Conservation (phyloP, 2,329 filamentous ascomycete species). For the Pezicula radicicola region DNA sequence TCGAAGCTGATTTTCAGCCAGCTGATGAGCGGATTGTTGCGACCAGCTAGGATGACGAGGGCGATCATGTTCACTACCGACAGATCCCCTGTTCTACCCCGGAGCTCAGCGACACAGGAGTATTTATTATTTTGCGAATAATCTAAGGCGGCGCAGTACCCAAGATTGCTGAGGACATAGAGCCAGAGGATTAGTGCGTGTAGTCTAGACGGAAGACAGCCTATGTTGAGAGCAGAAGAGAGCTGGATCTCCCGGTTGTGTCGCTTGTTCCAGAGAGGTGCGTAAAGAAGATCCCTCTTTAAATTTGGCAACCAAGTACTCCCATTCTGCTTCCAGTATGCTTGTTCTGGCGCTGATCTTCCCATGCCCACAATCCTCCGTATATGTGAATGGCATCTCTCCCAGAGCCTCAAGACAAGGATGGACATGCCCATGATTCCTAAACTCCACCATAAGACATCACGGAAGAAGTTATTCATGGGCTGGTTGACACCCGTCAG, state of each 20-base stretch:
- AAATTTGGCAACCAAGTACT: slow-evolving; percentile 59
- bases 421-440: slow-evolving; percentile 53
- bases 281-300: slow-evolving; percentile 62
- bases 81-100: slow-evolving; percentile 81
- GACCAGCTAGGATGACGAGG: slow-evolving; percentile 80
- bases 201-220: slow-evolving; percentile 63
- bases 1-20: slow-evolving; percentile 89
- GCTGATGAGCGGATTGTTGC: slow-evolving; percentile 88
- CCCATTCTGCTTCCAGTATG: slow-evolving; percentile 56
- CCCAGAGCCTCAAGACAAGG: slow-evolving; percentile 48
- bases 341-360: slow-evolving; percentile 46
- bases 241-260: slow-evolving; percentile 66
- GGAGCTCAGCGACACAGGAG: slow-evolving; percentile 74
- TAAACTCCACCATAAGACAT: slow-evolving; percentile 58
- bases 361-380: slow-evolving; percentile 60
- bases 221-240: slow-evolving; percentile 56
- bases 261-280: slow-evolving; percentile 61
- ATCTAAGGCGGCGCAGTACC: slow-evolving; percentile 61
- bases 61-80: slow-evolving; percentile 90
- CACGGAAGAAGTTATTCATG: slow-evolving; percentile 54
- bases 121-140: slow-evolving; percentile 56
- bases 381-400: slow-evolving; percentile 53
- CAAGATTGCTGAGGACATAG: slow-evolving; percentile 58
- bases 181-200: slow-evolving; percentile 54
- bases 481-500: slow-evolving; percentile 60